Conservation (phyloP, 179 eudicot genomes). For the Spergularia azorica region DNA sequence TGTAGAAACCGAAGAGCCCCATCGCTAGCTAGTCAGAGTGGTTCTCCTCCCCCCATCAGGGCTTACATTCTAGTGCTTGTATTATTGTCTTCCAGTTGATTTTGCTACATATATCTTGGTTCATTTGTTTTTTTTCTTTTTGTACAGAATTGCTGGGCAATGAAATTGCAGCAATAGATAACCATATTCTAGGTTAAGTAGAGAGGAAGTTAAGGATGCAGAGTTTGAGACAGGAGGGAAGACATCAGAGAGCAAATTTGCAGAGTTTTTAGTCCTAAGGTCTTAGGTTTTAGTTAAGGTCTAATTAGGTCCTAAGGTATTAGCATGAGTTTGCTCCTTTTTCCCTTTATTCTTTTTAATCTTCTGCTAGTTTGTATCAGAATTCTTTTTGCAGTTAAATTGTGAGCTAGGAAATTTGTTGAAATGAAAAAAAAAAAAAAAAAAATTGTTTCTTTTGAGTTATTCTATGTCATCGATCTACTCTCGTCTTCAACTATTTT, state of each 20-base stretch:
- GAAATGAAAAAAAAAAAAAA: slow-evolving; percentile 14
- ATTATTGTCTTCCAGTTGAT: slow-evolving; percentile 20
- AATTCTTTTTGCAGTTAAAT: slow-evolving; percentile 61
- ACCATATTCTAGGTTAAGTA: slow-evolving; percentile 25
- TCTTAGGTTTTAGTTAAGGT: slow-evolving; percentile 33
- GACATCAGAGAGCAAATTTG: slow-evolving; percentile 19
- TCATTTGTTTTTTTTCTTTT: slow-evolving; percentile 55
- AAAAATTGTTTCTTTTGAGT: no score
- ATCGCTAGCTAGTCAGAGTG: not conserved
- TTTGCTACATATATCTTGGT: slow-evolving; percentile 42
- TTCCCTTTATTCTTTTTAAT: slow-evolving; percentile 21
- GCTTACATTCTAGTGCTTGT: slow-evolving; percentile 16
- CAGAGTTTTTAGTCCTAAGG: slow-evolving; percentile 29
- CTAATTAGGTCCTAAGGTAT: slow-evolving; percentile 36
- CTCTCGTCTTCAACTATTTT: no score
- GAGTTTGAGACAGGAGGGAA: slow-evolving; percentile 8
- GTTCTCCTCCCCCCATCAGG: slow-evolving; percentile 4
- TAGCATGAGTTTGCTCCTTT: slow-evolving; percentile 26
- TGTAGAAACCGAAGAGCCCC: not conserved
- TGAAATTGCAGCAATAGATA: slow-evolving; percentile 38
- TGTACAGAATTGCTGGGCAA: slow-evolving; percentile 48
- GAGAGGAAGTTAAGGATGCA: slow-evolving; percentile 19
- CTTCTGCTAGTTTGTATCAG: slow-evolving; percentile 30
- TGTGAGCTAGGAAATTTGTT: slow-evolving; percentile 27
- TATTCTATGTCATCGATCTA: no score